Percentiles rank a stretch among this genome's conserved stretches.
Evolutionary conservation across 306 rosid species (phyloP).

Genomic region (Casuarina glauca): DNA sequence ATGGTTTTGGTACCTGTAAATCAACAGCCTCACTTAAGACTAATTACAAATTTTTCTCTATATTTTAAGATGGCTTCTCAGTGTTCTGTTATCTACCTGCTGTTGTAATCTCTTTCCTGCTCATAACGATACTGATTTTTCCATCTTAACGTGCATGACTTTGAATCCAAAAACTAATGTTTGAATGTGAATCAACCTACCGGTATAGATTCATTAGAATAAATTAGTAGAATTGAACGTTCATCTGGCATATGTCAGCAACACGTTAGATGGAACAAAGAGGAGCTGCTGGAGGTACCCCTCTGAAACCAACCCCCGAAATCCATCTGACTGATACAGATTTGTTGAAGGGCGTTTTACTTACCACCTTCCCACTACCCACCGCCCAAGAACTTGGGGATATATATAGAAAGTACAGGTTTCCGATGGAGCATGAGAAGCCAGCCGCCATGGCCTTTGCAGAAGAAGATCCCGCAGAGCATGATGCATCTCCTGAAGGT

Average conservation of each 20-base stretch:
- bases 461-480: constrained; percentile 19
- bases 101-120: background rate
- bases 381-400: background rate
- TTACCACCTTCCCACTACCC: constrained; percentile 50
- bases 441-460: constrained; percentile 40
- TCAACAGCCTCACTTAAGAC: constrained; percentile 15
- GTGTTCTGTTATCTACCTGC: constrained; percentile 20
- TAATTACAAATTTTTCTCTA: background rate
- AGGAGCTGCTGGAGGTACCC: constrained; percentile 39
- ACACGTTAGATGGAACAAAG: constrained; percentile 38
- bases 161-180: background rate
- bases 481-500: constrained; percentile 15
- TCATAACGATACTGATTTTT: background rate
- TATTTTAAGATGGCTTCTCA: constrained; percentile 1
- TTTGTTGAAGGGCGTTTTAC: constrained; percentile 73
- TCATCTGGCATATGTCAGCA: constrained; percentile 19
- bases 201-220: background rate
- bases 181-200: background rate
- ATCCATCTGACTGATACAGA: constrained; percentile 23
- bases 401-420: background rate
- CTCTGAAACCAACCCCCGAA: constrained; percentile 20
- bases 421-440: background rate
- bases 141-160: too few relatives aligned
- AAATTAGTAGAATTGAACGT: background rate
- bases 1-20: constrained; percentile 47